phyloP scores from a whole-genome alignment of 768 basidiomycete species.

The Cyathus striatus region DNA sequence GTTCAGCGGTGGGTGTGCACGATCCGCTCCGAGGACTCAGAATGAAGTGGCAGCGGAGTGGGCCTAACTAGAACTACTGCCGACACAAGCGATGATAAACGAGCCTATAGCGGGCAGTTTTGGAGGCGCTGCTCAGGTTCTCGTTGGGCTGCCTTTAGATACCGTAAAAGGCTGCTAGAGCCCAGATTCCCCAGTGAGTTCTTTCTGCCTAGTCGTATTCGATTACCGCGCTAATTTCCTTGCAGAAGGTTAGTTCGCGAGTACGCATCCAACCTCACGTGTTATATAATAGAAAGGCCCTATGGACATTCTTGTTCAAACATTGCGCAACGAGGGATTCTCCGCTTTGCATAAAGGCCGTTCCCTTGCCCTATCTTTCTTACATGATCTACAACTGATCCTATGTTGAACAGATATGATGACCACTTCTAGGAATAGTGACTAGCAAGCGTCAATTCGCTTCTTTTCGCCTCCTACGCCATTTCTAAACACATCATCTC shows the following conservation, averaged over 20 bases:
- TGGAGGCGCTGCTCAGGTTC: constrained; percentile 88
- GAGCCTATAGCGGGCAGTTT: constrained; percentile 86
- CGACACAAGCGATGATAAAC: constrained; percentile 58
- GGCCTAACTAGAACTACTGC: too few species aligned
- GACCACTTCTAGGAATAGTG: constrained; percentile 86
- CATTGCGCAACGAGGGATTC: constrained; percentile 83
- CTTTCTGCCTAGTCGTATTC: constrained; percentile 11
- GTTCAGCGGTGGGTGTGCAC: too few species aligned
- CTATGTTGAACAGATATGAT: constrained; percentile 70
- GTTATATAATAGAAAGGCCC: constrained; percentile 69
- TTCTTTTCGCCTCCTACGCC: constrained; percentile 89
- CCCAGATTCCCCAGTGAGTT: constrained; percentile 77
- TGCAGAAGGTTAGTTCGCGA: constrained; percentile 83
- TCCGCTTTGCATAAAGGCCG: constrained; percentile 97
- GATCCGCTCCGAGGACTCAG: too few species aligned
- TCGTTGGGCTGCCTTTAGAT: constrained; percentile 88
- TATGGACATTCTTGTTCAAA: constrained; percentile 83
- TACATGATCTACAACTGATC: neutral
- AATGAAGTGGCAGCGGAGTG: too few species aligned
- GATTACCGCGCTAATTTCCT: constrained; percentile 4
- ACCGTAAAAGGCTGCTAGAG: constrained; percentile 84
- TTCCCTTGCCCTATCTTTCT: constrained; percentile 1
- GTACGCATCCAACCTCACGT: too few species aligned
- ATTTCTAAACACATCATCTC: constrained; percentile 76
- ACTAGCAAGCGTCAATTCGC: constrained; percentile 95